Evolutionary conservation across 768 basidiomycete genomes (phyloP).

Genomic region (Phylloporus sp.): DNA sequence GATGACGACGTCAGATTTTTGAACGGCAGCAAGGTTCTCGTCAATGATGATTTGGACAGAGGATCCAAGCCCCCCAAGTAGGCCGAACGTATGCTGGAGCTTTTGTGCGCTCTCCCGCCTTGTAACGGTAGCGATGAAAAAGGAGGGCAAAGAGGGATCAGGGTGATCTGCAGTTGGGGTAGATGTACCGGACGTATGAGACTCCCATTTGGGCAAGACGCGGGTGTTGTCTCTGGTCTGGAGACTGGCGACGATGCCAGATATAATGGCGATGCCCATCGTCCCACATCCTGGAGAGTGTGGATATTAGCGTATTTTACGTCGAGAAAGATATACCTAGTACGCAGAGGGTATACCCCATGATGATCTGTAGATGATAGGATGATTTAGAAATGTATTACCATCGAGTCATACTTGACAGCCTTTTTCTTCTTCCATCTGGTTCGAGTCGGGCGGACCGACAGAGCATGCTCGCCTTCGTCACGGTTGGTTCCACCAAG

Average conservation of each 20-base stretch:
- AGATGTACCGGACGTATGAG: slow-evolving; percentile 66
- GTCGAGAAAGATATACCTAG: slow-evolving; percentile 47
- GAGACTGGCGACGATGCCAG: slow-evolving; percentile 85
- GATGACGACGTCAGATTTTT: slow-evolving; percentile 78
- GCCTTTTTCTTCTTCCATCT: neutral
- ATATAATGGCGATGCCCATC: slow-evolving; percentile 94
- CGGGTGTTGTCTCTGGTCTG: slow-evolving; percentile 41
- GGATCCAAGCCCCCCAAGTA: slow-evolving; percentile 55
- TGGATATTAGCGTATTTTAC: slow-evolving; percentile 11
- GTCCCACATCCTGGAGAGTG: slow-evolving; percentile 82
- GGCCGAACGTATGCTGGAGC: slow-evolving; percentile 57
- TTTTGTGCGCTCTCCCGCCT: slow-evolving; percentile 70
- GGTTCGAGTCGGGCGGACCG: neutral
- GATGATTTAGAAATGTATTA: neutral
- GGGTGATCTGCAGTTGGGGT: slow-evolving; percentile 54
- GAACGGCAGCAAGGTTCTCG: slow-evolving; percentile 68
- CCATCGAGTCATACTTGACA: slow-evolving; percentile 11
- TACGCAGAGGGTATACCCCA: slow-evolving; percentile 93
- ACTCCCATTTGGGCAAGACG: slow-evolving; percentile 54
- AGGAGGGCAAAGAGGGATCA: slow-evolving; percentile 70
- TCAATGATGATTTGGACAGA: slow-evolving; percentile 68
- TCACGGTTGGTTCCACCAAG: slow-evolving; percentile 87
- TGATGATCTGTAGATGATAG: slow-evolving; percentile 27
- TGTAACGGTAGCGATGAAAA: slow-evolving; percentile 86
- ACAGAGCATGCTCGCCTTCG: slow-evolving; percentile 44